These are phyloP conservation scores for Salvia splendens DNA, from an alignment of 257 asterid species.

Conservation along the genomic window DNA sequence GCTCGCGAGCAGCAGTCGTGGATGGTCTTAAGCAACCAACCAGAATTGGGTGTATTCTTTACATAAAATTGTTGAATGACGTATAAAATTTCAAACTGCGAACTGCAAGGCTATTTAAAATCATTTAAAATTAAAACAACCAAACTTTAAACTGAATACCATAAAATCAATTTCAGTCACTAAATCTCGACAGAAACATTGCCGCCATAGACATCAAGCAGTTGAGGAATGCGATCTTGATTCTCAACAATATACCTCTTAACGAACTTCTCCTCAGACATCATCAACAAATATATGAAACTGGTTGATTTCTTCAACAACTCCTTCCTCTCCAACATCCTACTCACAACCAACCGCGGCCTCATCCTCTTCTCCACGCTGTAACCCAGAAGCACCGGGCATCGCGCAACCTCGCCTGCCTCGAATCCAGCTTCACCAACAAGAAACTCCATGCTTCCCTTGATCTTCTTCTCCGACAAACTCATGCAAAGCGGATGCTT, in stretches of 20 bases:
- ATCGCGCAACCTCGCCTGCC: slow-evolving; percentile 4
- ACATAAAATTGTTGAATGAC: too few species aligned
- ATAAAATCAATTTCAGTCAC: too few species aligned
- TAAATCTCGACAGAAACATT: too few species aligned
- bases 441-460: slow-evolving; percentile 28
- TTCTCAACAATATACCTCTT: not conserved
- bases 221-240: slow-evolving; percentile 9
- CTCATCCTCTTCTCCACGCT: slow-evolving; percentile 22
- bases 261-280: slow-evolving; percentile 18
- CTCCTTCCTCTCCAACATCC: slow-evolving; percentile 21
- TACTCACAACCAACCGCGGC: slow-evolving; percentile 25
- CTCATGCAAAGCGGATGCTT: slow-evolving; percentile 32
- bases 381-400: slow-evolving; percentile 23
- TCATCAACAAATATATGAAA: not conserved
- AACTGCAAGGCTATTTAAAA: too few species aligned
- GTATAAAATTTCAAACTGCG: too few species aligned
- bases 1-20: too few species aligned
- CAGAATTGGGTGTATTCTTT: too few species aligned
- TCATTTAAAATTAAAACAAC: not conserved
- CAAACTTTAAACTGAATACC: not conserved
- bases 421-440: slow-evolving; percentile 21
- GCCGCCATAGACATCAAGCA: slow-evolving; percentile 19
- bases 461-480: slow-evolving; percentile 37
- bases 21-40: too few species aligned
- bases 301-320: slow-evolving; percentile 1